These are phyloP conservation scores for Arthrobotrys pseudoclavata DNA, from an alignment of 2,329 filamentous ascomycete genomes.

Conservation along the genomic window DNA sequence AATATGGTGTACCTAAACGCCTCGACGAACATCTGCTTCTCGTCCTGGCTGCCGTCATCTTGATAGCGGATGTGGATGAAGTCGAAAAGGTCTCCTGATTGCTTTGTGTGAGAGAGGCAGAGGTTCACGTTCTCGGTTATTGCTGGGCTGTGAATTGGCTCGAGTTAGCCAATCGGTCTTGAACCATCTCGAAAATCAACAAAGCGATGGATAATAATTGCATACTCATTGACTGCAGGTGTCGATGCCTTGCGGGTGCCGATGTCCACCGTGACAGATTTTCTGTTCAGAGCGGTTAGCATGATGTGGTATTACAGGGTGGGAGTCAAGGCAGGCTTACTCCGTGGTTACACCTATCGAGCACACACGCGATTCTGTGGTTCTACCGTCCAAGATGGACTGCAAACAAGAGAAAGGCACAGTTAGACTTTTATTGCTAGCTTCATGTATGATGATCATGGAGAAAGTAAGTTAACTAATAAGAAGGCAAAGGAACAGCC, in stretches of 20 bases:
- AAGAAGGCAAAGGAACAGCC: neutral
- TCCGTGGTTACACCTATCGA: slow-evolving; percentile 60
- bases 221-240: slow-evolving; percentile 52
- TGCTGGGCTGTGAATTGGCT: slow-evolving; percentile 37
- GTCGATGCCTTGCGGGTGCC: slow-evolving; percentile 41
- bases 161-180: slow-evolving; percentile 44
- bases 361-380: slow-evolving; percentile 56
- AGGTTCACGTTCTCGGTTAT: slow-evolving; percentile 61
- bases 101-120: slow-evolving; percentile 59
- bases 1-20: slow-evolving; percentile 61
- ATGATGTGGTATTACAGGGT: slow-evolving; percentile 6
- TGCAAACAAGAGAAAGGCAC: slow-evolving; percentile 7
- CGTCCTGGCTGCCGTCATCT: slow-evolving; percentile 62
- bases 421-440: neutral
- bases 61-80: slow-evolving; percentile 64
- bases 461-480: neutral
- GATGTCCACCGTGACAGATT: slow-evolving; percentile 57
- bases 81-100: slow-evolving; percentile 61
- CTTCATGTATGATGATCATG: too few species aligned
- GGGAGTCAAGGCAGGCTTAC: slow-evolving; percentile 21
- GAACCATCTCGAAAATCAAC: neutral
- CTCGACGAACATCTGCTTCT: slow-evolving; percentile 62
- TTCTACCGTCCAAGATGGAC: slow-evolving; percentile 57
- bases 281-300: slow-evolving; percentile 30
- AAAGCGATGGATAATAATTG: slow-evolving; percentile 3